Conservation (phyloP, 345 rosid species). For the Camelina laxa region DNA sequence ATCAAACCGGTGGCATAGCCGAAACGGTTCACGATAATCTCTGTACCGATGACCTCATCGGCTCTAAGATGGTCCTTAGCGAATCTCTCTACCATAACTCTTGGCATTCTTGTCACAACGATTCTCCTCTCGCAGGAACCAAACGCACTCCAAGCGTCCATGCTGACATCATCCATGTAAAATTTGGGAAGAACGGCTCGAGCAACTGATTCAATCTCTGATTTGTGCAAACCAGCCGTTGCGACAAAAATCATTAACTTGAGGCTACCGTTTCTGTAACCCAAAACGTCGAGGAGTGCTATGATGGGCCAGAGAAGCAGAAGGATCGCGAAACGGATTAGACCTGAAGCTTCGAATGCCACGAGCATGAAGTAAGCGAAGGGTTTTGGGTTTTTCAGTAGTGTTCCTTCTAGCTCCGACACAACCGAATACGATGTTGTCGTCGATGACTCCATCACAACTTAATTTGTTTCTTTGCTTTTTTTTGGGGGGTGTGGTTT, state of each 20-base stretch:
- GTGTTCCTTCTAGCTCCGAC: constrained; percentile 80
- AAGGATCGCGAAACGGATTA: constrained; percentile 67
- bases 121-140: constrained; percentile 61
- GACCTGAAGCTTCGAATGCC: constrained; percentile 86
- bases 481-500: no score
- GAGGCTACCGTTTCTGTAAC: constrained; percentile 54
- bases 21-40: constrained; percentile 63
- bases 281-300: constrained; percentile 54
- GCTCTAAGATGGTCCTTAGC: constrained; percentile 77
- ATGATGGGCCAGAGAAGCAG: constrained; percentile 73
- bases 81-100: constrained; percentile 81
- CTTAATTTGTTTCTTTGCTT: not conserved
- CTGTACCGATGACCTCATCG: constrained; percentile 76
- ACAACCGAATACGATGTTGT: constrained; percentile 54
- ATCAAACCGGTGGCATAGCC: constrained; percentile 74
- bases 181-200: constrained; percentile 91
- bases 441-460: constrained; percentile 45
- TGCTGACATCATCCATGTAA: constrained; percentile 73
- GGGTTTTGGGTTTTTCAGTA: constrained; percentile 60
- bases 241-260: constrained; percentile 73
- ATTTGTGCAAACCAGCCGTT: constrained; percentile 57
- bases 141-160: constrained; percentile 76
- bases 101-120: constrained; percentile 74
- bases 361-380: constrained; percentile 91
- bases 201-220: constrained; percentile 82